A percentile compares a stretch with the other conserved stretches of the same genome.
Evolutionary conservation across 2,329 filamentous ascomycete genomes (phyloP).

Genomic region (Ophidiomyces ophidiicola): DNA sequence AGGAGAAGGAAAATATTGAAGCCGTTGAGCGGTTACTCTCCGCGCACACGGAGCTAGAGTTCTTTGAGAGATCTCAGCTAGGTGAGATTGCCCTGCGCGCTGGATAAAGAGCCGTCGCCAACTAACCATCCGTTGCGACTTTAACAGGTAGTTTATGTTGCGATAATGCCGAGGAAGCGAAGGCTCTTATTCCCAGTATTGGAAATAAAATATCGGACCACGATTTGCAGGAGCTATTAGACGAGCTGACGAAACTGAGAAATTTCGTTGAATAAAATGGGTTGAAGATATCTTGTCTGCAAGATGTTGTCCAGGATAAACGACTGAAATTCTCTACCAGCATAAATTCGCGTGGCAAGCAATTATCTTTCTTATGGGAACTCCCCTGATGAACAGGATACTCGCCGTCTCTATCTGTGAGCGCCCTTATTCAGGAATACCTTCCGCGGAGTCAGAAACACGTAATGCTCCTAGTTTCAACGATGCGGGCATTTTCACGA

Average conservation of each 20-base stretch:
- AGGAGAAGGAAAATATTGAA: slow-evolving; percentile 86
- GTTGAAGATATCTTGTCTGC: too few relatives aligned
- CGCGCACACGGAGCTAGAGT: slow-evolving; percentile 61
- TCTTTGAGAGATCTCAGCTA: slow-evolving; percentile 87
- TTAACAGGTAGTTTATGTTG: slow-evolving; percentile 72
- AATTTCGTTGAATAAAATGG: slow-evolving; percentile 35
- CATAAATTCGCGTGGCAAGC: too few relatives aligned
- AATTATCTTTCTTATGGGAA: too few relatives aligned
- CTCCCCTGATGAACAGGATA: too few relatives aligned
- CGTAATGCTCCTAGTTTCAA: too few relatives aligned
- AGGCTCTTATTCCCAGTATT: slow-evolving; percentile 83
- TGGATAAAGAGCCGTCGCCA: slow-evolving; percentile 12
- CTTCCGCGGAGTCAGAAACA: too few relatives aligned
- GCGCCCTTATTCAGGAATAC: too few relatives aligned
- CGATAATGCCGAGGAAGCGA: slow-evolving; percentile 86
- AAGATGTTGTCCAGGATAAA: too few relatives aligned
- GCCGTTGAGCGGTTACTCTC: slow-evolving; percentile 81
- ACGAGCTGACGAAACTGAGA: slow-evolving; percentile 77
- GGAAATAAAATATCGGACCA: slow-evolving; percentile 83
- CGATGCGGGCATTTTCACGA: too few relatives aligned
- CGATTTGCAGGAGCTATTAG: slow-evolving; percentile 72
- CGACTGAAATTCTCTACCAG: too few relatives aligned
- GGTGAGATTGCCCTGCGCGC: slow-evolving; percentile 41
- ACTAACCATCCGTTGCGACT: slow-evolving; percentile 4
- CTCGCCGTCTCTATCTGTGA: too few relatives aligned